A percentile compares a stretch with the other conserved stretches of the same genome.
Evolutionary conservation across 2,329 filamentous ascomycete species (phyloP).

Genomic region (Hortaea werneckii): DNA sequence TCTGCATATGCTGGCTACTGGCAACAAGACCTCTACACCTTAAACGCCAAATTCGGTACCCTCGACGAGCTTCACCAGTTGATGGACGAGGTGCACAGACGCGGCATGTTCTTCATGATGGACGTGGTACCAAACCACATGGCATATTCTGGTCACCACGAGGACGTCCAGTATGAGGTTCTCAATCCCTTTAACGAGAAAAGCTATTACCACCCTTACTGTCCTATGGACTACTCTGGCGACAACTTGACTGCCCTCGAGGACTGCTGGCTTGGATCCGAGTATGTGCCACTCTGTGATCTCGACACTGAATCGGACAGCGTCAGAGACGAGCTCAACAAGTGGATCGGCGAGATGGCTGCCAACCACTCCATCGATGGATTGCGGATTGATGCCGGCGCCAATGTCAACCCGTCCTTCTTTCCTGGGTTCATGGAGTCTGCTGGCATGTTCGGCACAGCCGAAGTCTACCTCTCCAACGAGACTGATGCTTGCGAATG

Average conservation of each 20-base stretch:
- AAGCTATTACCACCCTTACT: conserved; percentile 52
- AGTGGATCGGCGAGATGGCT: conserved; percentile 33
- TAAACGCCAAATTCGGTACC: conserved; percentile 52
- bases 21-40: conserved; percentile 41
- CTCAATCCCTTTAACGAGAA: conserved; percentile 46
- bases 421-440: conserved; percentile 25
- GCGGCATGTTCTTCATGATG: conserved; percentile 51
- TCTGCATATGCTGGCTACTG: conserved; percentile 42
- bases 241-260: conserved; percentile 22
- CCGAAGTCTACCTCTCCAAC: conserved; percentile 27
- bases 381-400: conserved; percentile 30
- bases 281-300: conserved; percentile 37
- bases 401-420: conserved; percentile 30
- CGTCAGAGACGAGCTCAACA: conserved; percentile 30
- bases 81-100: conserved; percentile 43
- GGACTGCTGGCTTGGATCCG: conserved; percentile 43
- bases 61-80: conserved; percentile 49
- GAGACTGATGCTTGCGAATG: conserved; percentile 24
- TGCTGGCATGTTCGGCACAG: conserved; percentile 28
- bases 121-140: conserved; percentile 50
- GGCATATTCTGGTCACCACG: conserved; percentile 35
- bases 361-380: conserved; percentile 34
- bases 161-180: conserved; percentile 43
- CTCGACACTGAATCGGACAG: conserved; percentile 35
- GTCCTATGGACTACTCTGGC: conserved; percentile 41